A percentile compares a stretch with the other conserved stretches of the same genome.
Conservation (phyloP, 2,329 filamentous ascomycete species). For the Bipolaris gigantea region DNA sequence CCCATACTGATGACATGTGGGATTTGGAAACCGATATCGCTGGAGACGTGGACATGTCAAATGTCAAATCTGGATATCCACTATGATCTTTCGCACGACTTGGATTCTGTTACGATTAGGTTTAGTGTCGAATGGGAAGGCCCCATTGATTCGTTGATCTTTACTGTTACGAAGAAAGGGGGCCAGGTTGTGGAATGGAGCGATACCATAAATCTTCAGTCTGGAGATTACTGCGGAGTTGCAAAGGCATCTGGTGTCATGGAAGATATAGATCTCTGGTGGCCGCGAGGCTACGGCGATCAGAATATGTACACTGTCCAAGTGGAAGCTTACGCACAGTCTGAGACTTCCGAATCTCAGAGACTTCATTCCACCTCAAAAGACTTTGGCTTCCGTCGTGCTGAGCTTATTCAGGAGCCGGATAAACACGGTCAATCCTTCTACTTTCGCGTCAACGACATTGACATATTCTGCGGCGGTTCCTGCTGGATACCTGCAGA, state of each 20-base stretch:
- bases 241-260: conserved; percentile 46
- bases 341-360: neutral
- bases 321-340: neutral
- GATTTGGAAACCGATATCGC: conserved; percentile 68
- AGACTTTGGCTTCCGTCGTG: conserved; percentile 62
- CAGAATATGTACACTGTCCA: conserved; percentile 69
- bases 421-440: conserved; percentile 70
- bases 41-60: conserved; percentile 69
- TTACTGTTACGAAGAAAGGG: neutral
- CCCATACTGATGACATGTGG: conserved; percentile 53
- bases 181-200: neutral
- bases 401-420: conserved; percentile 49
- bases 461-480: conserved; percentile 78
- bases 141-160: neutral
- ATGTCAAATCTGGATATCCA: conserved; percentile 67
- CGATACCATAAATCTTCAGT: neutral
- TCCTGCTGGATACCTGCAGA: conserved; percentile 85
- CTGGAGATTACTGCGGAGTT: conserved; percentile 29
- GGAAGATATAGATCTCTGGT: conserved; percentile 69
- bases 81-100: conserved; percentile 53
- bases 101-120: conserved; percentile 4
- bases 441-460: conserved; percentile 75
- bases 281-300: conserved; percentile 72
- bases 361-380: conserved; percentile 3
- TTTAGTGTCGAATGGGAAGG: neutral